A percentile compares a stretch with the other conserved stretches of the same genome.
Conservation (phyloP, 306 rosid species). For the Arachis hypogaea region DNA sequence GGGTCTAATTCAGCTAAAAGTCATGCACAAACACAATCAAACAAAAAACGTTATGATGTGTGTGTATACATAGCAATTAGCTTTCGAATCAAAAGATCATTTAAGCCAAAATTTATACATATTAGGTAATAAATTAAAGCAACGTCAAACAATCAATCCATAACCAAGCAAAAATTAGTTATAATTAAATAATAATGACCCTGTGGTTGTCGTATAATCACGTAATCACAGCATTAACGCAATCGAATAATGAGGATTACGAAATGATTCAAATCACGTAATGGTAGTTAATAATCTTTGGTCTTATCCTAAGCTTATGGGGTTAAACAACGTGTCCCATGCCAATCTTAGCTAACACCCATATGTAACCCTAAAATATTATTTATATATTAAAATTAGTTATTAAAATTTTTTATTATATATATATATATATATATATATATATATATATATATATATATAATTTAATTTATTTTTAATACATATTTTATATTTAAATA, state of each 20-base stretch:
- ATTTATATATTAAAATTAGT: too few relatives aligned
- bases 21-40: background rate
- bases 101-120: background rate
- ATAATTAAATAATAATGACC: background rate
- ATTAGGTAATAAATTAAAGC: background rate
- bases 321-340: slow-evolving; percentile 16
- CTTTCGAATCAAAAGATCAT: background rate
- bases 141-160: background rate
- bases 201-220: background rate
- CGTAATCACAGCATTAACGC: background rate
- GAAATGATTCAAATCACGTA: slow-evolving; percentile 3
- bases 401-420: too few relatives aligned
- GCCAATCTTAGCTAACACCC: slow-evolving; percentile 4
- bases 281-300: background rate
- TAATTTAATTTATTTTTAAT: too few relatives aligned
- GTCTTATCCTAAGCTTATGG: slow-evolving; percentile 13
- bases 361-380: too few relatives aligned
- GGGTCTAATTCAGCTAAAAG: background rate
- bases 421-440: too few relatives aligned
- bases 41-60: background rate
- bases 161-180: background rate
- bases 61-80: background rate
- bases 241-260: background rate
- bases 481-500: too few relatives aligned
- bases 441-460: too few relatives aligned